phyloP scores from a whole-genome alignment of 352 stramenopile species.

The Phytophthora pistaciae region DNA sequence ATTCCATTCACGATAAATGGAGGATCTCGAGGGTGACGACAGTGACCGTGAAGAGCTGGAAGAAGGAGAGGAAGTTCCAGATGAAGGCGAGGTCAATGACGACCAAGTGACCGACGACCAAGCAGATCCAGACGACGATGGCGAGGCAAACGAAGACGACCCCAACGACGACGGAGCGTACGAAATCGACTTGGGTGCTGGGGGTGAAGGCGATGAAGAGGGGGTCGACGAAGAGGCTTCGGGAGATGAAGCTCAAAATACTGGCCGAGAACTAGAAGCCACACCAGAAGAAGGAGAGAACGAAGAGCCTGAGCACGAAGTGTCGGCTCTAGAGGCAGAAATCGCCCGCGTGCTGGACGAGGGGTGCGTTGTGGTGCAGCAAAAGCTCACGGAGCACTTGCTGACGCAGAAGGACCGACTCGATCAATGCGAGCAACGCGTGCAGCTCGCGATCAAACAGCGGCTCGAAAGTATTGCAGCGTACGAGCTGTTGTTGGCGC shows the following conservation, averaged over 20 bases:
- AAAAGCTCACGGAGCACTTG: conserved; percentile 15
- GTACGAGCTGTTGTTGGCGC: conserved; percentile 6
- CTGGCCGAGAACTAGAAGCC: background rate
- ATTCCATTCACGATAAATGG: conserved; percentile 5
- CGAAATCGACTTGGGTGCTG: conserved; percentile 25
- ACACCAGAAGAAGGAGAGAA: background rate
- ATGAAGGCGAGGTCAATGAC: conserved; percentile 6
- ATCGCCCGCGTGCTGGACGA: conserved; percentile 37
- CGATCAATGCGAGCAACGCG: conserved; percentile 8
- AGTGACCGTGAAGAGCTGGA: background rate
- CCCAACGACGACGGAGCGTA: conserved; percentile 12
- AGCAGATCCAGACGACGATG: background rate
- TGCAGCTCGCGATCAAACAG: conserved; percentile 17
- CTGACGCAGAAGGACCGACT: conserved; percentile 18
- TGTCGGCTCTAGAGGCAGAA: conserved; percentile 24
- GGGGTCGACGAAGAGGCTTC: background rate
- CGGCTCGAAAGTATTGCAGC: conserved; percentile 6
- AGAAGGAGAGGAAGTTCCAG: conserved; percentile 7
- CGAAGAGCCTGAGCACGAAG: conserved; percentile 13
- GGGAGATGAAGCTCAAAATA: background rate
- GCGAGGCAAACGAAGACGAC: conserved; percentile 9
- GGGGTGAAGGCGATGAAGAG: conserved; percentile 4
- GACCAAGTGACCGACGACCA: conserved; percentile 5
- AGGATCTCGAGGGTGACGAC: conserved; percentile 5
- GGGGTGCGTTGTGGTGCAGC: conserved; percentile 18